Evolutionary conservation across 129 eudicot species (phyloP).

Genomic region (Centrapalus pauciflorus): DNA sequence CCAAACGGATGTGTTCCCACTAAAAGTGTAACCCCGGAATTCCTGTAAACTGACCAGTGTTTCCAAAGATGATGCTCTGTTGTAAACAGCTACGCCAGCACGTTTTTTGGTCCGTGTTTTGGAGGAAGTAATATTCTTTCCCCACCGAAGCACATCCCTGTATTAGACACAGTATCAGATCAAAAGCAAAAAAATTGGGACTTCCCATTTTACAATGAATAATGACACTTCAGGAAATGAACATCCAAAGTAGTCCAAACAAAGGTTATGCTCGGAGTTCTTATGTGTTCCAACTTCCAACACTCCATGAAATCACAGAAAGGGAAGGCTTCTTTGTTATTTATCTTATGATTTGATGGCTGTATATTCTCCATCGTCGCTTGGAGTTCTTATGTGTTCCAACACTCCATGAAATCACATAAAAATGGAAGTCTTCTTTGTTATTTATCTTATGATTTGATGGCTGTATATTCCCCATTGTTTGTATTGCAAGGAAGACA

Average conservation of each 20-base stretch:
- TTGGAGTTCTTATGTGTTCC: too few relatives aligned
- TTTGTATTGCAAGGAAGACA: too few relatives aligned
- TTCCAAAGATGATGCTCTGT: constrained; percentile 92
- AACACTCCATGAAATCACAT: too few relatives aligned
- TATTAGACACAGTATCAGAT: constrained; percentile 12
- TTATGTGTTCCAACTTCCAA: background rate
- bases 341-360: too few relatives aligned
- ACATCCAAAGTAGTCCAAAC: background rate
- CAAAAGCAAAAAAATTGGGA: background rate
- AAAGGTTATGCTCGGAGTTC: background rate
- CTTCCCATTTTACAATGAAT: background rate
- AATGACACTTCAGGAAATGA: background rate
- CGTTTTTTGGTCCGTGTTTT: constrained; percentile 89
- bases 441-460: too few relatives aligned
- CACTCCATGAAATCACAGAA: too few relatives aligned
- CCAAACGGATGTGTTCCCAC: background rate
- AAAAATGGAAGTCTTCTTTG: too few relatives aligned
- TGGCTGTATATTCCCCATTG: background rate
- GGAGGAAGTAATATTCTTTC: constrained; percentile 67
- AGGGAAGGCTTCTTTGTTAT: too few relatives aligned
- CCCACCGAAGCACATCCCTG: constrained; percentile 89
- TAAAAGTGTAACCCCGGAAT: background rate
- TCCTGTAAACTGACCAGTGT: constrained; percentile 56
- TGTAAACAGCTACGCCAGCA: constrained; percentile 94
- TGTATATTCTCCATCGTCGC: too few relatives aligned